Percentiles rank a stretch among this genome's conserved stretches.
Evolutionary conservation across 2,329 filamentous ascomycete species (phyloP).

Genomic region (Venturia effusa): DNA sequence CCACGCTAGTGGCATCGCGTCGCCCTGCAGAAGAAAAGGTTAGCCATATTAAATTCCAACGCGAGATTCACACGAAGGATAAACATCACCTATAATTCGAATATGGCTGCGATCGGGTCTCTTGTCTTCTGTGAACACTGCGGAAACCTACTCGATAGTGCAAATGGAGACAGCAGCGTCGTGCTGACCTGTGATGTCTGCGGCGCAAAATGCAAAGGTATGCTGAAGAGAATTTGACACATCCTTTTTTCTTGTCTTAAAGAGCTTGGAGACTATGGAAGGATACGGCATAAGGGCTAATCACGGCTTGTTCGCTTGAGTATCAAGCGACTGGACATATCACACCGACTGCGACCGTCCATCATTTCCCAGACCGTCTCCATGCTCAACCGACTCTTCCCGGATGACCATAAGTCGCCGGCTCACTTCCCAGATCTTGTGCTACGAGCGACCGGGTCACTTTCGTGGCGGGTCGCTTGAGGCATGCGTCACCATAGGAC

Average conservation of each 20-base stretch:
- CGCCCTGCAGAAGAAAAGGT: not conserved
- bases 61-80: not conserved
- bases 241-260: not conserved
- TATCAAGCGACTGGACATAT: not conserved
- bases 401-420: not conserved
- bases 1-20: not conserved
- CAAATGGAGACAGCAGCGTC: constrained; percentile 64
- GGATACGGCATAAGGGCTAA: not conserved
- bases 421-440: not conserved
- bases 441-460: not conserved
- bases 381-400: not conserved
- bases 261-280: not conserved
- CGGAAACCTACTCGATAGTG: constrained; percentile 77
- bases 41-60: not conserved
- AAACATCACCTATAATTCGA: not conserved
- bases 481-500: not conserved
- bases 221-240: not conserved
- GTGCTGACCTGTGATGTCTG: constrained; percentile 77
- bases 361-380: not conserved
- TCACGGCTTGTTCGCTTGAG: not conserved
- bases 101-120: constrained; percentile 81
- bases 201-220: constrained; percentile 74
- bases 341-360: not conserved
- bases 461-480: not conserved
- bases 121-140: constrained; percentile 90